A percentile compares a stretch with the other conserved stretches of the same genome.
phyloP scores from a whole-genome alignment of 768 basidiomycete genomes.

The Rhizopogon vinicolor region DNA sequence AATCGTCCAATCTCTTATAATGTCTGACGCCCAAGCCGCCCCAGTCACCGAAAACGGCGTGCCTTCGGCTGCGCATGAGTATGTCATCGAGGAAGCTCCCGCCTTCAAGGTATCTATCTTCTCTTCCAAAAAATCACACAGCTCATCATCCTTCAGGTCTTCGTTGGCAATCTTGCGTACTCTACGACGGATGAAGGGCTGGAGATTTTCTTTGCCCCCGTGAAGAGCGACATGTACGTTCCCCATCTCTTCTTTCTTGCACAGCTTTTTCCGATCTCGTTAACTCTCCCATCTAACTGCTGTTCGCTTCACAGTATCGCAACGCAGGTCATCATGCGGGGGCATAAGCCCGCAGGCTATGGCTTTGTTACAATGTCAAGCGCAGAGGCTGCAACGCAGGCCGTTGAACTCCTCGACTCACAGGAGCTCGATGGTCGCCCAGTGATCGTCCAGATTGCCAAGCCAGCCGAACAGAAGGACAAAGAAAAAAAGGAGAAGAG shows the following conservation, averaged over 20 bases:
- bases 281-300: conserved; percentile 6
- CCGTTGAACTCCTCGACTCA: conserved; percentile 82
- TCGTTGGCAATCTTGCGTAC: conserved; percentile 95
- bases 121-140: conserved; percentile 9
- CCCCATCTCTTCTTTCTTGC: conserved; percentile 14
- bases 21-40: conserved; percentile 92
- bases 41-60: conserved; percentile 78
- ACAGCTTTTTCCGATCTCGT: not conserved
- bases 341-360: conserved; percentile 83
- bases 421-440: conserved; percentile 84
- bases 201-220: conserved; percentile 88
- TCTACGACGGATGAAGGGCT: conserved; percentile 92
- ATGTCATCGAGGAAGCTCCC: conserved; percentile 61
- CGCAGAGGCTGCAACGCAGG: conserved; percentile 80
- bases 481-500: conserved; percentile 71
- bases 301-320: conserved; percentile 50
- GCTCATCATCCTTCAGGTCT: conserved; percentile 47
- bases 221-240: conserved; percentile 83
- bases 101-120: conserved; percentile 64
- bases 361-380: conserved; percentile 85
- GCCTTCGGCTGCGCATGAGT: conserved; percentile 72
- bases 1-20: conserved; percentile 57
- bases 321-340: conserved; percentile 83
- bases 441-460: conserved; percentile 91
- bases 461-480: conserved; percentile 86